Evolutionary conservation across 2,329 filamentous ascomycete genomes (phyloP), one percentile per base, ranked within the genome.

Genomic region (Exophiala sideris): DNA sequence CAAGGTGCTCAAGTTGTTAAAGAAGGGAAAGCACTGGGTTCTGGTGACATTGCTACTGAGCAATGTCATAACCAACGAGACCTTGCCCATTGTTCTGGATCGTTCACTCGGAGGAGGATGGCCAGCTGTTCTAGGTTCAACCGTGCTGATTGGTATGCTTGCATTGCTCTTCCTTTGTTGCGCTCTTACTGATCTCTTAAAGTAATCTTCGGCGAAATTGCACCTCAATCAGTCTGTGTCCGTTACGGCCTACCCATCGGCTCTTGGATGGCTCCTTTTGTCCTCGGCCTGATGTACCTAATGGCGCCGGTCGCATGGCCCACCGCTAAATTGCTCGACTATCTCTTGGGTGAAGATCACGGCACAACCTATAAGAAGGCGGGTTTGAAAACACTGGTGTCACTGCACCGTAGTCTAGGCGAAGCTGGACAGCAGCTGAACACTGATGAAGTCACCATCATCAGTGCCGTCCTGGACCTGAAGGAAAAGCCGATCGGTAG

Each of bases 191-290:
- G 36, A 52, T 14, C 10, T 39, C 52, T 44, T 20, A 32, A 65
- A 96, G 94, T 99, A 69, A 96, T 99, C 64, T 99, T 99, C 70
- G 94, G 94, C 64, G 94, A 99, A 76, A 85, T 99, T 60, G 88
- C 95, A 21, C 94, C 94, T 32, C 94, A 99, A 70, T 96, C 92
- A 20, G 82, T 97, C 63, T 99, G 94, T 71, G 94, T 97, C 60
- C 89, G 94, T 65, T 97, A 94, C 70, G 94, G 94, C 49, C 82
- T 99, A 9, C 90, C 89, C 46, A 97, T 99, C 66, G 94, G 94
- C 55, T 91, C 92, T 35, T 92, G 86, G 79, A 94, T 95, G 87
- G 85, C 91, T 48, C 91, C 89, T 52, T 86, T 89, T 48, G 94
- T 99, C 45, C 80, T 95, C 18, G 72, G 78, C 21, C 81, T 99